Base-by-base conservation (phyloP, 495 filamentous ascomycete genomes). In the Daldinia childiae region DNA sequence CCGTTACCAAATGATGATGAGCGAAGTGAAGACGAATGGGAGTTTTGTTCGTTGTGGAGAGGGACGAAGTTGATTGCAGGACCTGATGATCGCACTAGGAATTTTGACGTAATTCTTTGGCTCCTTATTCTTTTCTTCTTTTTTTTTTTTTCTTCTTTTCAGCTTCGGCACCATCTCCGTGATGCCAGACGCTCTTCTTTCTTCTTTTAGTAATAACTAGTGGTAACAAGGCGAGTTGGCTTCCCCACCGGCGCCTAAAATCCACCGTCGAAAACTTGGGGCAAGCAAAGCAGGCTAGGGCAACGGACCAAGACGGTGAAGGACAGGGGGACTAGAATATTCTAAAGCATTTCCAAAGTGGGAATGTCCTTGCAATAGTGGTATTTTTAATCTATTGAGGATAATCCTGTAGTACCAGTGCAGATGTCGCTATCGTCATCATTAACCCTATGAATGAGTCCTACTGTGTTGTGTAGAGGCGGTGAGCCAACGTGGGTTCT, bases 71-170 rank as follows among this genome's bases (percentile, higher is more conserved):
- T 64, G n/a, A 74, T 74, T 74, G 17, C 67, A 74, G 72, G 72
- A 71, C 72, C 58, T 74, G 72, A 74, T 71, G 63, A 71, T 74
- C 72, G 72, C 24, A 60, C 66, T 69, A 69, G 62, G 62, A 57
- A 64, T 71, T 70, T 74, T 74, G 72, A 74, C 72, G 72, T 74
- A 74, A 74, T 71, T 71, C 34, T 64, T 64, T 70, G 56, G 63
- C 67, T 64, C 67, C 63, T 57, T 58, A 62, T 57, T 58, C 5
- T 48, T 45, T 24, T 24, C 24, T 9, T 48, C 6, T 4, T 21
- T 1, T 70, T 67, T 17, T n/a, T 43, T 8, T 45, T 45, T 11
- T 27, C 4, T 4, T 27, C 6, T 48, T 48, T 73, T 54, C 58
- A 64, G 54, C 67, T 67, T 64, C 63, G 67, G 72, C 58, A 64